Base-by-base conservation (phyloP, 2,329 filamentous ascomycete species). In the Amesomyces nigricolor region DNA sequence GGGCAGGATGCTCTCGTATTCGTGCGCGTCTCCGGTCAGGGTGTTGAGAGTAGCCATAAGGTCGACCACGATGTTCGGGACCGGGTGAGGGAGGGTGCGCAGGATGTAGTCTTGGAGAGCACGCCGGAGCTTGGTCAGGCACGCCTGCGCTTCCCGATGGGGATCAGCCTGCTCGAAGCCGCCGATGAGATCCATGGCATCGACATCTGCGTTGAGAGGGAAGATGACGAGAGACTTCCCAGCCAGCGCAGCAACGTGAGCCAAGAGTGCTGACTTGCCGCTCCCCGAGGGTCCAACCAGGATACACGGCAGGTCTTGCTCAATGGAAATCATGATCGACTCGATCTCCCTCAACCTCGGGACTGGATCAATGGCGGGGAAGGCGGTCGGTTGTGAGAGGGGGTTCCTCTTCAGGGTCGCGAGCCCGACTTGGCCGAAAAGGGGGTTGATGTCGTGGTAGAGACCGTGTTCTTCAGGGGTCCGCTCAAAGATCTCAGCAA, bases 151-250 rank as follows among this genome's bases (percentile, higher is more conserved):
- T 58, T 88, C 82, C 53, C 92, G 81, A 50, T 87, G 78, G 19
- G 89, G 84, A 67, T 99, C 94, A 16, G 89, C 85, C 71, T 99
- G 94, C 69, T 99, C 94, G 67, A 96, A 99, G 0, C 94, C 94
- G 65, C 94, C 94, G 54, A 99, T 89, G 54, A 99, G 82, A 71
- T 99, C 94, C 85, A 96, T 96, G 0, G 92, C 91, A 69, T 99
- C 94, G 44, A 96, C 88, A 64, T 99, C 95, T 6, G 91, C 87
- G 67, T 96, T 99, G 72, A 99, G 83, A 0, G 91, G 85, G 64
- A 97, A 89, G 14, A 90, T 87, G 32, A 91, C 81, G 3, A 97
- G 75, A 1, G 83, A 78, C 53, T 87, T 87, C 22, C 94, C 94
- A 42, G 83, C 82, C 22, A 87, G 73, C 11, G 87, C 85, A n/a